Conservation (phyloP, 495 filamentous ascomycete genomes). For the Aspergillus hancockii region DNA sequence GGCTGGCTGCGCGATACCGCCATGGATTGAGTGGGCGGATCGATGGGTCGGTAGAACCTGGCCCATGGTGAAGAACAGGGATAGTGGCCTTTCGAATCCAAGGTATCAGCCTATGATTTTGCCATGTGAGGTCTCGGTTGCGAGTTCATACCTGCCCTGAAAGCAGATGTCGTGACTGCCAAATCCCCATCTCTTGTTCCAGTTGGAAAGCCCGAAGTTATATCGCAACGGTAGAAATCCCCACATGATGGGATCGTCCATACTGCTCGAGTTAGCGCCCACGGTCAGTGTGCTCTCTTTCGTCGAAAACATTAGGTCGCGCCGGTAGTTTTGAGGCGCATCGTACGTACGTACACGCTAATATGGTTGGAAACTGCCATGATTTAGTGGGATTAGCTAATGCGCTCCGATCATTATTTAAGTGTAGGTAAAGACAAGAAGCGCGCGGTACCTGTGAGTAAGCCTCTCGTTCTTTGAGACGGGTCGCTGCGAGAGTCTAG, state of each 20-base stretch:
- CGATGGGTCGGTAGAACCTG: conserved; percentile 91
- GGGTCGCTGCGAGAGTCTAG: conserved; percentile 72
- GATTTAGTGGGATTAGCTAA: conserved; percentile 16
- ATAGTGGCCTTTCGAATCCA: conserved; percentile 46
- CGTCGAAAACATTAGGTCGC: conserved; percentile 1
- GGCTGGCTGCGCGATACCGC: conserved; percentile 84
- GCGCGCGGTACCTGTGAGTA: conserved; percentile 72
- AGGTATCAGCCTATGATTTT: conserved; percentile 21
- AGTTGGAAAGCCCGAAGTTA: conserved; percentile 56
- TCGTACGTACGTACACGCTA: conserved; percentile 78
- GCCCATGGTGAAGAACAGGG: conserved; percentile 77
- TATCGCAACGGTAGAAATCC: conserved; percentile 76
- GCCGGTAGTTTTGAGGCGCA: conserved; percentile 12
- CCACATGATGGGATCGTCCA: conserved; percentile 95
- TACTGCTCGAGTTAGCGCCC: conserved; percentile 48
- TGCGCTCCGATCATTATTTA: not conserved
- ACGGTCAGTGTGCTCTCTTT: conserved; percentile 32
- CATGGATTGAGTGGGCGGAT: conserved; percentile 63
- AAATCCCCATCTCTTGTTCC: conserved; percentile 80
- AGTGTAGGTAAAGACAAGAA: not conserved
- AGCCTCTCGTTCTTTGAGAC: conserved; percentile 67
- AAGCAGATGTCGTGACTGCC: conserved; percentile 93
- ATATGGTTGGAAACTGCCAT: conserved; percentile 86
- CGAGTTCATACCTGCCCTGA: conserved; percentile 34
- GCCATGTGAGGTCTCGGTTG: conserved; percentile 5